Evolutionary conservation across 352 stramenopile species (phyloP).

Genomic region (Globisporangium alternatum): DNA sequence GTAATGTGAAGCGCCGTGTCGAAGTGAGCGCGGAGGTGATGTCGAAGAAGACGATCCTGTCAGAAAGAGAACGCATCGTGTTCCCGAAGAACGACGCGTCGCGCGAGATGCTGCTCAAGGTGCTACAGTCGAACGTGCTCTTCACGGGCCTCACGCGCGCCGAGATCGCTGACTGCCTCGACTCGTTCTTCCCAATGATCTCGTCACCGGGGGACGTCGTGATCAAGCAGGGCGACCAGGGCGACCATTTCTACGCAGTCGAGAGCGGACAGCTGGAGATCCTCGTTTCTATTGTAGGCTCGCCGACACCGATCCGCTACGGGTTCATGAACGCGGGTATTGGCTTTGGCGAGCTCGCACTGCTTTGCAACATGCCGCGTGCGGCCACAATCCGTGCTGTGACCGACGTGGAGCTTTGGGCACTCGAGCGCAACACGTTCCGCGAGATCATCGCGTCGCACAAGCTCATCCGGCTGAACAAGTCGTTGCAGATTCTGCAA

Average conservation of each 20-base stretch:
- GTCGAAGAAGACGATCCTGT: conserved; percentile 61
- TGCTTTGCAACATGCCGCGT: conserved; percentile 96
- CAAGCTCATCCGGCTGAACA: conserved; percentile 60
- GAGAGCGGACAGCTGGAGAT: conserved; percentile 68
- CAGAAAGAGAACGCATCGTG: conserved; percentile 44
- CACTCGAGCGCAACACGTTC: conserved; percentile 69
- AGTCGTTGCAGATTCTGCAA: conserved; percentile 51
- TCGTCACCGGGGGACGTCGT: conserved; percentile 38
- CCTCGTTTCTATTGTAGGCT: conserved; percentile 51
- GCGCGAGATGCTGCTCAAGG: conserved; percentile 51
- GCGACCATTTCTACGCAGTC: conserved; percentile 78
- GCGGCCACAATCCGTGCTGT: conserved; percentile 89
- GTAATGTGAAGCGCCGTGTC: conserved; percentile 37
- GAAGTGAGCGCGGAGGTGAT: conserved; percentile 83
- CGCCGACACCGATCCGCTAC: conserved; percentile 60
- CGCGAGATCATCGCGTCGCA: conserved; percentile 73
- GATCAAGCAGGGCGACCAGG: conserved; percentile 68
- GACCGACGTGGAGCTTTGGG: conserved; percentile 62
- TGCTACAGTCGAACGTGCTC: conserved; percentile 73
- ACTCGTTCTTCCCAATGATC: conserved; percentile 69
- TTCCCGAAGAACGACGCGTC: conserved; percentile 63
- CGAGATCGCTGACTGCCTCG: conserved; percentile 65
- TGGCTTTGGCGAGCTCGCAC: conserved; percentile 95
- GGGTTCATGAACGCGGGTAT: conserved; percentile 53
- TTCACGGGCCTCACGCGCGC: conserved; percentile 58